A percentile compares a stretch with the other conserved stretches of the same genome.
These are phyloP conservation scores for Plasmodium billcollinsi DNA, from an alignment of 169 alveolate species.

Conservation along the genomic window DNA sequence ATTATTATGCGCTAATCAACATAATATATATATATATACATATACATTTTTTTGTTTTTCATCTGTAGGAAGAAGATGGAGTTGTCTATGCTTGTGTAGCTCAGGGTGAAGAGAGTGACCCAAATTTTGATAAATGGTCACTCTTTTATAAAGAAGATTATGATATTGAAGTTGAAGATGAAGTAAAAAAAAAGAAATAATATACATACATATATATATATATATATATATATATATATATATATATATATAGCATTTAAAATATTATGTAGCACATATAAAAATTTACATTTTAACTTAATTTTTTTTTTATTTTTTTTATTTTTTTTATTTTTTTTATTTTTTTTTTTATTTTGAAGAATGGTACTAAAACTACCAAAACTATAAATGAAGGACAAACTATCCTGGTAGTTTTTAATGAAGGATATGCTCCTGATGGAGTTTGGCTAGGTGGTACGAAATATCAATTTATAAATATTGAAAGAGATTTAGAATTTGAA, in stretches of 20 bases:
- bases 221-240: slow-evolving; percentile 2
- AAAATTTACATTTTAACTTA: neutral
- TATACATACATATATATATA: neutral
- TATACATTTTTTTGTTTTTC: neutral
- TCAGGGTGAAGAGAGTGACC: slow-evolving; percentile 42
- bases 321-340: too few species aligned
- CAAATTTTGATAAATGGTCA: slow-evolving; percentile 62
- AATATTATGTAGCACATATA: neutral
- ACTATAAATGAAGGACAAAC: slow-evolving; percentile 63
- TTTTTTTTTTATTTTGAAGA: slow-evolving; percentile 1
- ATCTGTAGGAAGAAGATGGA: slow-evolving; percentile 57
- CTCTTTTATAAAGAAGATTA: slow-evolving; percentile 63
- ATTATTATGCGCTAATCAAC: neutral
- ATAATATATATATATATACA: neutral
- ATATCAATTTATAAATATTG: slow-evolving; percentile 83
- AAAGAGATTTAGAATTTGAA: slow-evolving; percentile 77
- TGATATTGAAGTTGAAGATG: slow-evolving; percentile 73
- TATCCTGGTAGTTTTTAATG: slow-evolving; percentile 37
- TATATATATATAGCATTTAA: neutral
- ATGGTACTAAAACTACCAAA: slow-evolving; percentile 43
- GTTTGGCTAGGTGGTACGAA: slow-evolving; percentile 86
- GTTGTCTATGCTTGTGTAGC: slow-evolving; percentile 74
- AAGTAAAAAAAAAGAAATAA: slow-evolving; percentile 28
- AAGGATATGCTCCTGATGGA: slow-evolving; percentile 81
- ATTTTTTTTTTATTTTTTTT: neutral